These are phyloP conservation scores for Syzygium aromaticum DNA, from an alignment of 345 rosid species.

Conservation along the genomic window DNA sequence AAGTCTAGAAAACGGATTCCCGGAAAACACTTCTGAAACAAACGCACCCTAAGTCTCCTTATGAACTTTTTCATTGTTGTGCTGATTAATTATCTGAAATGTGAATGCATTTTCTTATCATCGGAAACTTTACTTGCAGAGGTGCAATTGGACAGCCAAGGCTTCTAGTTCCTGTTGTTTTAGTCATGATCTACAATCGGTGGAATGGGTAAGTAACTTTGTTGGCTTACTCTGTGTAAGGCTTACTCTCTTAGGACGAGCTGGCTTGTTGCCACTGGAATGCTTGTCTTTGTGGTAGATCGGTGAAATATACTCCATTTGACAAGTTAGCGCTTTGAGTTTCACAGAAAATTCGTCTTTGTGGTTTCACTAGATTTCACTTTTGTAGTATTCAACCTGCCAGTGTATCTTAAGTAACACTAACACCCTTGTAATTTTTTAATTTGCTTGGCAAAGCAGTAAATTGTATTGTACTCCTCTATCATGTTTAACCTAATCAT, in stretches of 20 bases:
- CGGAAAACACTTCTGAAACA: no score
- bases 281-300: background rate
- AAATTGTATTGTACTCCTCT: background rate
- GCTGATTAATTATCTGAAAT: background rate
- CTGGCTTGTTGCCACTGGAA: background rate
- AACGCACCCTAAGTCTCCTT: background rate
- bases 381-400: background rate
- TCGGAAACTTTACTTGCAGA: constrained; percentile 27
- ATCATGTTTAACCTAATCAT: background rate
- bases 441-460: background rate
- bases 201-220: constrained; percentile 67
- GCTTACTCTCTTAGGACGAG: background rate
- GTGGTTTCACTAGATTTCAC: background rate
- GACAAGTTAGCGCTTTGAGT: background rate
- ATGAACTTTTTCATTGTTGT: background rate
- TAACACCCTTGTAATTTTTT: background rate
- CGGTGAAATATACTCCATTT: background rate
- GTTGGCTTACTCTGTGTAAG: background rate
- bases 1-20: no score
- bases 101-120: background rate
- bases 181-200: constrained; percentile 90
- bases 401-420: background rate
- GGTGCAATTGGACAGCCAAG: constrained; percentile 87
- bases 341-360: background rate
- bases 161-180: constrained; percentile 71